A percentile compares a stretch with the other conserved stretches of the same genome.
These are phyloP conservation scores for Talaromyces nanjingensis DNA, from an alignment of 495 filamentous ascomycete species.

Conservation along the genomic window DNA sequence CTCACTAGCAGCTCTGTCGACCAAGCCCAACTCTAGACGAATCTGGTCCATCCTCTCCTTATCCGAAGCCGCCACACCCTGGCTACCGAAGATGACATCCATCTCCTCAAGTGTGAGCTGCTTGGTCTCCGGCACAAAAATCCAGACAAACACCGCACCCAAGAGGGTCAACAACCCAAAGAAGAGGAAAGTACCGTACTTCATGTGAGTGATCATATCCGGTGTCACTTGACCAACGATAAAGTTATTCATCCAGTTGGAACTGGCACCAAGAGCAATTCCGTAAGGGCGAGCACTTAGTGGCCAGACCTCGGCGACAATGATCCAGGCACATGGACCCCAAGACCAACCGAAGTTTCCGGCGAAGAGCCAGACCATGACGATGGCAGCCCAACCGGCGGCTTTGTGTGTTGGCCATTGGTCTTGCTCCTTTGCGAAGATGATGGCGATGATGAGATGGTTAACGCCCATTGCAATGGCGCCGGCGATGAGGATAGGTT, in stretches of 20 bases:
- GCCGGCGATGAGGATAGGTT: slow-evolving; percentile 56
- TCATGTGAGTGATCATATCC: slow-evolving; percentile 56
- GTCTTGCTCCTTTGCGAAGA: slow-evolving; percentile 54
- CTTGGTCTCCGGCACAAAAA: slow-evolving; percentile 53
- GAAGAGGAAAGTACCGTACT: slow-evolving; percentile 67
- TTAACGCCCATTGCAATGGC: slow-evolving; percentile 56
- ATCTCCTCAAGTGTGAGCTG: slow-evolving; percentile 39
- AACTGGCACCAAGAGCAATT: slow-evolving; percentile 56
- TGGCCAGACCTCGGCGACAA: slow-evolving; percentile 71
- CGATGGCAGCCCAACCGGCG: slow-evolving; percentile 66
- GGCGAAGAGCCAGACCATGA: slow-evolving; percentile 71
- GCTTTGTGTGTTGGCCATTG: slow-evolving; percentile 51
- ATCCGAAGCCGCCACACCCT: slow-evolving; percentile 56
- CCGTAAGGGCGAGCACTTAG: slow-evolving; percentile 66
- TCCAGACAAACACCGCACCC: slow-evolving; percentile 45
- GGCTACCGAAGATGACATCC: slow-evolving; percentile 65
- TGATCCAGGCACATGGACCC: slow-evolving; percentile 63
- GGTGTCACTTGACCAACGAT: slow-evolving; percentile 68
- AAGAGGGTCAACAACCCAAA: slow-evolving; percentile 59
- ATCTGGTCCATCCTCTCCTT: slow-evolving; percentile 61
- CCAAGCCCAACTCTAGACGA: slow-evolving; percentile 60
- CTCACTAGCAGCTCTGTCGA: slow-evolving; percentile 11
- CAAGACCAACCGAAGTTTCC: slow-evolving; percentile 69
- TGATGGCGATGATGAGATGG: slow-evolving; percentile 64
- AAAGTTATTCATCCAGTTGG: slow-evolving; percentile 53